Percentiles rank a stretch among this genome's conserved stretches.
phyloP scores from a whole-genome alignment of 129 eudicot genomes.

The Flaveria robusta region DNA sequence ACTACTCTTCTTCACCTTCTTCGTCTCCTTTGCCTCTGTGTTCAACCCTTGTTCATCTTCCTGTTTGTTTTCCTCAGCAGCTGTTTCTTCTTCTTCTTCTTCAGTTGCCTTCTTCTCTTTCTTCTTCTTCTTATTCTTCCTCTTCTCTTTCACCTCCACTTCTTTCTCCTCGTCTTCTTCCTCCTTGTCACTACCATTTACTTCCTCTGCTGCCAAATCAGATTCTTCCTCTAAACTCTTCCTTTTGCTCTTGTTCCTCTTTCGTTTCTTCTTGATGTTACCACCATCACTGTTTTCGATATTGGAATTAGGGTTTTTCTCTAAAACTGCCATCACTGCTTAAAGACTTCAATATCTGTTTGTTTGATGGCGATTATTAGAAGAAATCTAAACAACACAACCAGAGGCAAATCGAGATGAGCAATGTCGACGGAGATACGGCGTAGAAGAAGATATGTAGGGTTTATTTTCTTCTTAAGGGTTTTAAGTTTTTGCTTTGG shows the following conservation, averaged over 20 bases:
- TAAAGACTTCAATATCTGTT: background rate
- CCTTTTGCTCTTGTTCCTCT: slow-evolving; percentile 40
- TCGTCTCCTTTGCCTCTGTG: slow-evolving; percentile 29
- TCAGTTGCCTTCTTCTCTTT: slow-evolving; percentile 25
- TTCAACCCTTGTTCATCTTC: slow-evolving; percentile 31
- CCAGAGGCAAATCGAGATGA: too few species aligned
- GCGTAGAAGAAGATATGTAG: background rate
- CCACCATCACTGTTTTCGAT: slow-evolving; percentile 8
- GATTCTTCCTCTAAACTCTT: slow-evolving; percentile 17
- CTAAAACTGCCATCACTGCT: slow-evolving; percentile 34
- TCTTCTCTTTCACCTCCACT: slow-evolving; percentile 19
- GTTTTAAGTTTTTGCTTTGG: too few species aligned
- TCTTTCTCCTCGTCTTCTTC: background rate
- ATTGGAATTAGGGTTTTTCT: slow-evolving; percentile 41
- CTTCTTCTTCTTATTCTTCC: slow-evolving; percentile 26
- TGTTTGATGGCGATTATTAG: background rate
- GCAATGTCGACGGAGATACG: background rate
- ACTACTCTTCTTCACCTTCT: slow-evolving; percentile 33
- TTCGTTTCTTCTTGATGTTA: slow-evolving; percentile 44
- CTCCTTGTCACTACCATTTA: slow-evolving; percentile 13
- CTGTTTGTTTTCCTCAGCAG: slow-evolving; percentile 24
- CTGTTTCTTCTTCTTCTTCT: slow-evolving; percentile 25
- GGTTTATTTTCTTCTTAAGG: background rate
- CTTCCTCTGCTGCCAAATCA: slow-evolving; percentile 11
- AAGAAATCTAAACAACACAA: background rate